Evolutionary conservation across 1,284 basidiomycete species (phyloP), one percentile per base, ranked within the genome.

Genomic region (Nidula niveotomentosa): DNA sequence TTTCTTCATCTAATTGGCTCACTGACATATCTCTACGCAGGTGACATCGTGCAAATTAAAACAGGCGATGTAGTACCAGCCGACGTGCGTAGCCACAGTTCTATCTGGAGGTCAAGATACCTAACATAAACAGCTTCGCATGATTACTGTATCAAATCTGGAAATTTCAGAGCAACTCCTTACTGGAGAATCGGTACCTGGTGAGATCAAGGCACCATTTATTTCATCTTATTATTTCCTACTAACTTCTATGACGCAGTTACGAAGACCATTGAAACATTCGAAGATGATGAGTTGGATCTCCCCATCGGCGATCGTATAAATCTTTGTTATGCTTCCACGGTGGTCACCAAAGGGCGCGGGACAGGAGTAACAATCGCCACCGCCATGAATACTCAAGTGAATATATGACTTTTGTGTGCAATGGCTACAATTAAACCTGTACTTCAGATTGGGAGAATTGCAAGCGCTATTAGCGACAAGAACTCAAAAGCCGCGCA

Each of bases 161-260:
- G 83, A 85, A 62, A 58, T 79, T 15, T 86, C 88, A 56, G 86
- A 89, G 65, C 83, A 85, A 4, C 76, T 89, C 36, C 73, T 90
- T n/a, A 90, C 87, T 1, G 88, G 86, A 50, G 85, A 87, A 64
- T 80, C 78, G 9, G 66, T 88, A 13, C 87, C 87, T 52, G 70
- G 68, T 69, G 48, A 41, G 64, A 13, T 17, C 39, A 17, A 12
- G 2, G 2, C 23, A 17, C 39, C 48, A 37, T 7, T 7, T 7
- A 33, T 36, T 5, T 10, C 41, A 8, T 3, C 2, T n/a, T 10
- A 12, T 10, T 12, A 12, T 13, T 30, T 17, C 39, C 37, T 13
- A 13, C 12, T 17, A 2, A 44, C 44, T 46, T 30, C 36, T 23
- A 3, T 8, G 48, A 34, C 17, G 1, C 35, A 55, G 85, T 88